These are phyloP conservation scores for Zymoseptoria passerinii DNA, from an alignment of 2,329 filamentous ascomycete genomes.

Conservation along the genomic window DNA sequence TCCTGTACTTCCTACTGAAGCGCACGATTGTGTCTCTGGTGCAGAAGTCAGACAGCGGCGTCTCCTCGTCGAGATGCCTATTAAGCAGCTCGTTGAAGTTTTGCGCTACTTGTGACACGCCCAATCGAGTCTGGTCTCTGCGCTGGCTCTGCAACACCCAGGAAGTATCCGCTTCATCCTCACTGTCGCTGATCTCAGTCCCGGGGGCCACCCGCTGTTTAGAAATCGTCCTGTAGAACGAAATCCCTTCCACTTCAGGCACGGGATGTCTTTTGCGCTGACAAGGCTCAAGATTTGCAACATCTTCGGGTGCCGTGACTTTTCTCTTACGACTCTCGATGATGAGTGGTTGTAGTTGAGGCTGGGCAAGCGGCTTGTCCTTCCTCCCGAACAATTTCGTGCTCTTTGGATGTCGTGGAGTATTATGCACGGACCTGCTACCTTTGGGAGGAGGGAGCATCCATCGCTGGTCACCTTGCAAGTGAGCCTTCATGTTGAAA, in stretches of 20 bases:
- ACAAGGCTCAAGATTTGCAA: conserved; percentile 14
- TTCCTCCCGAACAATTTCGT: background rate
- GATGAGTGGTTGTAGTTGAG: background rate
- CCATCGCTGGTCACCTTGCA: conserved; percentile 31
- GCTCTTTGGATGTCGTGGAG: background rate
- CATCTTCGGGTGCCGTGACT: conserved; percentile 12
- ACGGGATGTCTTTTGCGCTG: conserved; percentile 28
- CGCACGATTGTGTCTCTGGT: conserved; percentile 33
- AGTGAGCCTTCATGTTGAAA: conserved; percentile 30
- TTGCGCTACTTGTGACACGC: conserved; percentile 19
- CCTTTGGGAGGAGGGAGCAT: conserved; percentile 4
- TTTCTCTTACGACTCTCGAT: conserved; percentile 2
- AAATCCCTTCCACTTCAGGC: conserved; percentile 30
- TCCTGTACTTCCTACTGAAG: conserved; percentile 27
- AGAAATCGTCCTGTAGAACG: conserved; percentile 34
- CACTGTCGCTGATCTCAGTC: conserved; percentile 36
- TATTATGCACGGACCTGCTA: background rate
- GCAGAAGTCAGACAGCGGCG: conserved; percentile 28
- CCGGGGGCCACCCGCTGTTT: conserved; percentile 33
- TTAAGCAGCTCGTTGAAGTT: conserved; percentile 33
- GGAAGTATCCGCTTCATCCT: conserved; percentile 34
- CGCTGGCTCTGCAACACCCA: conserved; percentile 32
- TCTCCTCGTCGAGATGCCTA: conserved; percentile 31
- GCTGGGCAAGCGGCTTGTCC: background rate
- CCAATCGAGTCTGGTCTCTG: conserved; percentile 18